Evolutionary conservation across 805 yeast species (phyloP).

Genomic region (Candida sakaeoensis): DNA sequence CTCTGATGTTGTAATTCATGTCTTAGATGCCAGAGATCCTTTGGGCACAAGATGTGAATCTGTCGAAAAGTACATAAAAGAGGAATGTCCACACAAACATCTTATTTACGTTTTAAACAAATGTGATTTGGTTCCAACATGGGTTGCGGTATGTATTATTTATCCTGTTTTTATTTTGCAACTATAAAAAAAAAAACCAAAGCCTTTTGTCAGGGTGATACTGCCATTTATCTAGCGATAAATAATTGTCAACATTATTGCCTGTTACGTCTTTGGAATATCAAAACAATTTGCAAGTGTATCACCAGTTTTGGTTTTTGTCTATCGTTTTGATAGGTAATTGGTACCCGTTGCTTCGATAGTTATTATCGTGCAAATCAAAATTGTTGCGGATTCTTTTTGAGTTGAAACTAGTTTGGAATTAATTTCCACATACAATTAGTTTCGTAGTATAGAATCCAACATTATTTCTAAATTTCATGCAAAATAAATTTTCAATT

Average conservation of each 20-base stretch:
- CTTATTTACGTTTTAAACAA: slow-evolving; percentile 90
- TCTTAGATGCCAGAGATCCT: slow-evolving; percentile 96
- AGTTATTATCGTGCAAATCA: slow-evolving; percentile 40
- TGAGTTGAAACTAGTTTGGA: slow-evolving; percentile 70
- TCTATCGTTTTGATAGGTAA: slow-evolving; percentile 35
- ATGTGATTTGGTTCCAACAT: slow-evolving; percentile 97
- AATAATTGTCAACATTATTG: slow-evolving; percentile 38
- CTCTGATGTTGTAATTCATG: slow-evolving; percentile 95
- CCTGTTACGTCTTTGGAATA: slow-evolving; percentile 99
- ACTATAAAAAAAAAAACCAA: slow-evolving; percentile 50
- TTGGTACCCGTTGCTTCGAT: slow-evolving; percentile 28
- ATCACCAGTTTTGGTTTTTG: slow-evolving; percentile 18
- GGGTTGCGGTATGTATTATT: slow-evolving; percentile 92
- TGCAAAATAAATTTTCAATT: neutral
- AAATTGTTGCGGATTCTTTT: slow-evolving; percentile 57
- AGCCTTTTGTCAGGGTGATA: slow-evolving; percentile 78
- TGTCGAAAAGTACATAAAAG: slow-evolving; percentile 87
- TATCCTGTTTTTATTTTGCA: neutral
- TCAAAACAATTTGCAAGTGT: slow-evolving; percentile 56
- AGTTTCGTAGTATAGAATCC: slow-evolving; percentile 87
- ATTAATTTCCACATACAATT: slow-evolving; percentile 24
- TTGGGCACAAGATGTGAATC: slow-evolving; percentile 91
- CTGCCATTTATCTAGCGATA: slow-evolving; percentile 33
- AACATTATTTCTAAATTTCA: slow-evolving; percentile 42
- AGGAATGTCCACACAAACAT: slow-evolving; percentile 96